Base-by-base conservation (phyloP, 495 filamentous ascomycete species). In the Podospora anserina region DNA sequence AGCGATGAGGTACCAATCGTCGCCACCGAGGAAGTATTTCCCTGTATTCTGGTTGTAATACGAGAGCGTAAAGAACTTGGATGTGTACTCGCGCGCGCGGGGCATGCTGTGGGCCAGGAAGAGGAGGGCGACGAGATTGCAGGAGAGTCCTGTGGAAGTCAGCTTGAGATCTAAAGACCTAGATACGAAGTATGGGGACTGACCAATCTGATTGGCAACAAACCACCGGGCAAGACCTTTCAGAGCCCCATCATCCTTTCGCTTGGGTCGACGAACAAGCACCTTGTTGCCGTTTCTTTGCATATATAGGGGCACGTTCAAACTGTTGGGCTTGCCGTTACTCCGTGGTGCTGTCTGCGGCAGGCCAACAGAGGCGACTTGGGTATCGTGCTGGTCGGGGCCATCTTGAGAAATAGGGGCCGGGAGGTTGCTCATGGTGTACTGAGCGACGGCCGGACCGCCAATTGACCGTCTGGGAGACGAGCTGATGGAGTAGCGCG, bases 1-100 rank as follows among this genome's bases (percentile, higher is more conserved):
- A 11, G 83, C 76, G 66, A 97, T 89, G 71, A 96, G 87, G 75
- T 88, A 89, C 63, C 90, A 78, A 82, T 98, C 94, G 73, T 94
- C 87, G 77, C 84, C 83, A 63, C 94, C 95, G 69, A 89, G 85
- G 4, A 85, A 84, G 77, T 96, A 97, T 39, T 85, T 78, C 19
- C 86, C 88, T 2, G 88, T 83, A 7, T 80, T 70, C 5, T 86
- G 80, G 71, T 94, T 88, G 78, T 91, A 88, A 80, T 97, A 95
- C 20, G 91, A 93, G 63, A 97, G 83, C 67, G 87, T 85, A 79
- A 94, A 94, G 81, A 96, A 96, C 66, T 92, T 94, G 67, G 86
- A 83, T 54, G 93, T 95, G 72, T 89, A 86, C n/a, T 85, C 81
- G 66, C 91, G 86, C 26, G 92, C 88, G 63, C 88, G 88, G 53